Evolutionary conservation across 164 flowering plant species (phyloP), one percentile per base, ranked within the genome.

Genomic region (Protea cynaroides): DNA sequence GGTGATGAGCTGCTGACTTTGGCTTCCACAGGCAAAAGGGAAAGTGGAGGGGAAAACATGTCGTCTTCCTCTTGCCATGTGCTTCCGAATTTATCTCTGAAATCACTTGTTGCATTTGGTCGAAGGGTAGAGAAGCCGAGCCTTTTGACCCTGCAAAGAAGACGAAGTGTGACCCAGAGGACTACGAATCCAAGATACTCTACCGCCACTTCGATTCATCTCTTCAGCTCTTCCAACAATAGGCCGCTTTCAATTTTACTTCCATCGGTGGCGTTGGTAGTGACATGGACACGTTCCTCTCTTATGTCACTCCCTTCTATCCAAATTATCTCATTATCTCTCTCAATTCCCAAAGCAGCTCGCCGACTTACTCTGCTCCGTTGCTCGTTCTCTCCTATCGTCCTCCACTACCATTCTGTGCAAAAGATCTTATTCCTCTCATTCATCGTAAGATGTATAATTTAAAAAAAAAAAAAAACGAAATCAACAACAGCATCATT

Each of bases 101-200:
- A 81, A 24, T 43, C 84, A 0, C 59, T 87, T 13, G 56, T 79
- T 8, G 89, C 96, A 5, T 81, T 92, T 0, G 90, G 96, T 23
- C 78, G 81, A 46, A 57, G 69, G 65, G 52, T 90, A 4, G 96
- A 86, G n/a, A n/a, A 82, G 82, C 80, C 86, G 46, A 87, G 84
- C 76, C 86, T 93, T 0, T 83, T 86, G 12, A 8, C 80, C 0
- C 82, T 93, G 3, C 98, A 89, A 62, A 82, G 7, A 90, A 89
- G 74, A 89, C 90, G 97, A 90, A 93, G 65, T 62, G 69, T 68
- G 98, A 93, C 63, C 95, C 97, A 0, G 91, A 93, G 62, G 89
- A 97, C 22, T 90, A 93, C 74, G 82, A 71, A 34, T 56, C 87
- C 25, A 97, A 93, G 77, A 84, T 90, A 25, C 46, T 88, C 18